Percentiles rank a stretch among this genome's conserved stretches.
These are phyloP conservation scores for Bodo saltans DNA, from an alignment of 78 protist species.

Conservation along the genomic window DNA sequence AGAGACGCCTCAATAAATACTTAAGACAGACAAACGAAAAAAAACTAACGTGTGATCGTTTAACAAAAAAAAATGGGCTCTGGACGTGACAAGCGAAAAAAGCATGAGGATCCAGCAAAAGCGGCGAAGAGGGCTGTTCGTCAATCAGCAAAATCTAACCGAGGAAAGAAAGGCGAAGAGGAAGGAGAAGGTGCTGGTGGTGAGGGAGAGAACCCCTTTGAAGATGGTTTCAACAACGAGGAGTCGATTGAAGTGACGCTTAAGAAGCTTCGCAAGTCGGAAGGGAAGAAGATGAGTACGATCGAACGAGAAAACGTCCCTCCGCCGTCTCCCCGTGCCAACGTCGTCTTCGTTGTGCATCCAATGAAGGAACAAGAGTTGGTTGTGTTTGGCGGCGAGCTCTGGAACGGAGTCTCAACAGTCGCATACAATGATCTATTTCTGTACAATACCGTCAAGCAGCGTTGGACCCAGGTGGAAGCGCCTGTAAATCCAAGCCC, in stretches of 20 bases:
- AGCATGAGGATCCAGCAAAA: background rate
- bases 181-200: background rate
- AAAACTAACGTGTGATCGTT: background rate
- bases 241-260: background rate
- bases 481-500: conserved; percentile 37
- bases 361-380: conserved; percentile 23
- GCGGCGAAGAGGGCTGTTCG: background rate
- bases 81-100: conserved; percentile 28
- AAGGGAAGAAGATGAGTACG: background rate
- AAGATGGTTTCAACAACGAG: conserved; percentile 10
- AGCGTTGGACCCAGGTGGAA: conserved; percentile 11
- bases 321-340: conserved; percentile 7
- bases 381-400: conserved; percentile 54
- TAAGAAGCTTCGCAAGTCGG: background rate
- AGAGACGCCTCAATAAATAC: background rate
- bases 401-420: conserved; percentile 23
- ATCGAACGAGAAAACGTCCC: background rate
- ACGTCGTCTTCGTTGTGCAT: conserved; percentile 5
- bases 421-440: conserved; percentile 31
- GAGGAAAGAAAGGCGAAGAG: background rate
- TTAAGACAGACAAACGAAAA: background rate
- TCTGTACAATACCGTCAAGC: conserved; percentile 27
- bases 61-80: conserved; percentile 1
- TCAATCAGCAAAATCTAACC: background rate
- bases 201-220: too few species aligned